Evolutionary conservation across 1,284 basidiomycete species (phyloP).

Genomic region (Tilletiaria anomala): DNA sequence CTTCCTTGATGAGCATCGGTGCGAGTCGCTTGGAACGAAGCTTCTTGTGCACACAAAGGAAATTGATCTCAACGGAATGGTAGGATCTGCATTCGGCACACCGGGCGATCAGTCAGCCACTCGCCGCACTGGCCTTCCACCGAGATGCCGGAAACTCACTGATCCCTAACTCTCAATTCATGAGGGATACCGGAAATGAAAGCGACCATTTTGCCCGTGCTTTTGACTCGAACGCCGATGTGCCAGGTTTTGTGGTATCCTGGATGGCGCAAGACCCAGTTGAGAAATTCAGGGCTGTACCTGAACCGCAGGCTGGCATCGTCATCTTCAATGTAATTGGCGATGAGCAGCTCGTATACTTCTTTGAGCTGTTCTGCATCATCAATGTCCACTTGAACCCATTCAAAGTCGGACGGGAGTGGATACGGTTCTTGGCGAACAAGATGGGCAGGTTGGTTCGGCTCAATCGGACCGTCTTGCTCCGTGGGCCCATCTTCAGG

Average conservation of each 20-base stretch:
- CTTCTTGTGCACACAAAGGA: conserved; percentile 95
- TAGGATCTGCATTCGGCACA: conserved; percentile 2
- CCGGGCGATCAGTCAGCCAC: not conserved
- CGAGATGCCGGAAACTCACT: conserved; percentile 1
- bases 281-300: conserved; percentile 84
- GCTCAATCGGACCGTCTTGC: conserved; percentile 74
- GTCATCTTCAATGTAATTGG: conserved; percentile 94
- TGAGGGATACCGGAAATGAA: conserved; percentile 89
- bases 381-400: conserved; percentile 69
- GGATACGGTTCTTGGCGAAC: conserved; percentile 75
- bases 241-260: conserved; percentile 91
- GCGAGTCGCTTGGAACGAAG: conserved; percentile 86
- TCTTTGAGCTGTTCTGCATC: conserved; percentile 65
- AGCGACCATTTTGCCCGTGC: conserved; percentile 64
- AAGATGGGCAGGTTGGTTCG: conserved; percentile 58
- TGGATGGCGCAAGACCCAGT: conserved; percentile 85
- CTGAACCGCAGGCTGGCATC: conserved; percentile 90
- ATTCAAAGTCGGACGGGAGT: conserved; percentile 83
- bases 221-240: conserved; percentile 85
- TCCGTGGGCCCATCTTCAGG: conserved; percentile 24
- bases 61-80: conserved; percentile 70
- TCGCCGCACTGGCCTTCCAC: not conserved
- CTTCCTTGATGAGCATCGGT: conserved; percentile 94
- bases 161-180: conserved; percentile 29
- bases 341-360: conserved; percentile 76